These are phyloP conservation scores for Juncus effusus DNA, from an alignment of 176 grass and related monocot genomes.

Conservation along the genomic window DNA sequence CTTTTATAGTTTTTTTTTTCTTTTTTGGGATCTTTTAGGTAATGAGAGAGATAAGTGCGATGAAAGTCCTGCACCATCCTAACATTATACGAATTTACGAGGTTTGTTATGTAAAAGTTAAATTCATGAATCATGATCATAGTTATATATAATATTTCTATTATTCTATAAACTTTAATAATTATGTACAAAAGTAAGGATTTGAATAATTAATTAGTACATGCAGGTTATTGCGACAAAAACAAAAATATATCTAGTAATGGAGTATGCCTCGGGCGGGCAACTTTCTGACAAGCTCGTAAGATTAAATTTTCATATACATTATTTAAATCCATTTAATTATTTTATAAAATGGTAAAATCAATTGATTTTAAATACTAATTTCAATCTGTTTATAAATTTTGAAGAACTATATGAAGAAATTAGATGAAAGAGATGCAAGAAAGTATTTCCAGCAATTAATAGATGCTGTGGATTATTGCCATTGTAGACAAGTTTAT, in stretches of 20 bases:
- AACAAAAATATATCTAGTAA: slow-evolving; percentile 72
- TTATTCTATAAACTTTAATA: neutral
- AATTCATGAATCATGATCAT: neutral
- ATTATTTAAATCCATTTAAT: neutral
- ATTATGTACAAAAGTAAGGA: neutral
- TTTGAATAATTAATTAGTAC: neutral
- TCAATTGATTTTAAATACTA: neutral
- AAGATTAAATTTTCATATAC: slow-evolving; percentile 24
- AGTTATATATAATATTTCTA: neutral
- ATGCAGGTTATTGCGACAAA: slow-evolving; percentile 59
- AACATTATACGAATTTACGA: slow-evolving; percentile 70
- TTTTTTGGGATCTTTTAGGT: slow-evolving; percentile 35
- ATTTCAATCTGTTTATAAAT: slow-evolving; percentile 11
- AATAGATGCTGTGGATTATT: slow-evolving; percentile 76
- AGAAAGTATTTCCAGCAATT: slow-evolving; percentile 82
- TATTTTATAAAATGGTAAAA: neutral
- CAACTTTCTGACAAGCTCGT: slow-evolving; percentile 73
- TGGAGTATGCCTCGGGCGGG: slow-evolving; percentile 69
- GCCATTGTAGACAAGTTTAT: slow-evolving; percentile 53
- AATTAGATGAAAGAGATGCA: slow-evolving; percentile 46
- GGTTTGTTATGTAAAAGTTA: slow-evolving; percentile 24
- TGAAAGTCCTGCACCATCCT: slow-evolving; percentile 70
- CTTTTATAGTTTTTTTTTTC: neutral
- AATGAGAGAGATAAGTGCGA: slow-evolving; percentile 57
- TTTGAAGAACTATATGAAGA: slow-evolving; percentile 47